These are phyloP conservation scores for Oenanthe sinensis DNA, from an alignment of 129 eudicot genomes.

Conservation along the genomic window DNA sequence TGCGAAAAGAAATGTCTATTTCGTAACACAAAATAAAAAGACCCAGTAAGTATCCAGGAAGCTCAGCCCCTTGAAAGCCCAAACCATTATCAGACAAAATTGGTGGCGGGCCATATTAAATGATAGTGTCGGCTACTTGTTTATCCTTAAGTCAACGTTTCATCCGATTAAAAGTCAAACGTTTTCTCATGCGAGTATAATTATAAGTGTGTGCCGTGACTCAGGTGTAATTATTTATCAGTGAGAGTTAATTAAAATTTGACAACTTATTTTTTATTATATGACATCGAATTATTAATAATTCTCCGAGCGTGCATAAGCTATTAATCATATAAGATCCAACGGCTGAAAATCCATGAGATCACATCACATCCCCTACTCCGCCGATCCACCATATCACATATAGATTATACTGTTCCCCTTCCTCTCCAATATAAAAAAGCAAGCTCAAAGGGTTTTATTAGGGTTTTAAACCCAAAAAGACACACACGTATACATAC, in stretches of 20 bases:
- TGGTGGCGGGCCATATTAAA: neutral
- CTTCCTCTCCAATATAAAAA: neutral
- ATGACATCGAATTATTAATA: too few relatives aligned
- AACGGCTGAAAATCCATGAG: neutral
- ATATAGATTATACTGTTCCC: neutral
- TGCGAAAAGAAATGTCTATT: too few relatives aligned
- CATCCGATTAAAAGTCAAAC: neutral
- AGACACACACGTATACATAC: neutral
- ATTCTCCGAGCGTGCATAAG: too few relatives aligned
- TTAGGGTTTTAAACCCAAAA: conserved; percentile 27
- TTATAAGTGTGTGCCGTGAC: too few relatives aligned
- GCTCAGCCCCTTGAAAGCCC: neutral
- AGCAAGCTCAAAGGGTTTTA: conserved; percentile 4
- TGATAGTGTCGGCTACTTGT: neutral
- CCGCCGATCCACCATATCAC: neutral
- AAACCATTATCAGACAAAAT: neutral
- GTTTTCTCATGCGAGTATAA: too few relatives aligned
- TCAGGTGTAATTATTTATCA: too few relatives aligned
- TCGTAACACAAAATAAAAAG: too few relatives aligned
- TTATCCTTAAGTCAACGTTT: neutral
- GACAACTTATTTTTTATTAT: too few relatives aligned
- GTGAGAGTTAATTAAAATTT: too few relatives aligned
- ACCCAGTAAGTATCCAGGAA: too few relatives aligned
- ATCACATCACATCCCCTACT: neutral
- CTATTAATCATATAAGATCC: neutral